Evolutionary conservation across 352 stramenopile genomes (phyloP).

Genomic region (Pythium aquatile): DNA sequence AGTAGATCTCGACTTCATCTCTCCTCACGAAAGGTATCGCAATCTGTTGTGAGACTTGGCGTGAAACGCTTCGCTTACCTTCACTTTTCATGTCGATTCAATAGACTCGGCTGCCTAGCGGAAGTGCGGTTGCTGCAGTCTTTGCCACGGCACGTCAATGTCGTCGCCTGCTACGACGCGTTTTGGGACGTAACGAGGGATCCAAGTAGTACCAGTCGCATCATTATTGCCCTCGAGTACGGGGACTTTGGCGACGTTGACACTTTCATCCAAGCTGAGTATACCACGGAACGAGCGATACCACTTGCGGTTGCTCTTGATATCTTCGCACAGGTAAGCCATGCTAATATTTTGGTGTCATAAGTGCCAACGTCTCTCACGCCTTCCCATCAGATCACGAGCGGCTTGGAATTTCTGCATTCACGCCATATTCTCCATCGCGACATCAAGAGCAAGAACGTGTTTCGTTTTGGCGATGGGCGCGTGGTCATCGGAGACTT

Average conservation of each 20-base stretch:
- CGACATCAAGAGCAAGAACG: conserved; percentile 86
- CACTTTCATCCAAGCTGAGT: conserved; percentile 26
- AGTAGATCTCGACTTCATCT: conserved; percentile 48
- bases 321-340: conserved; percentile 41
- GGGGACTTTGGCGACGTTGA: conserved; percentile 65
- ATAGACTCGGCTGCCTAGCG: conserved; percentile 39
- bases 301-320: conserved; percentile 21
- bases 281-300: not conserved
- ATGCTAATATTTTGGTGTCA: not conserved
- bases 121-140: conserved; percentile 47
- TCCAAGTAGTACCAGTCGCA: conserved; percentile 16
- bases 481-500: conserved; percentile 85
- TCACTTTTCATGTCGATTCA: not conserved
- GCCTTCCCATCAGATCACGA: conserved; percentile 49
- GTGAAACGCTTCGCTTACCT: not conserved
- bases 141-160: conserved; percentile 49
- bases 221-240: conserved; percentile 71
- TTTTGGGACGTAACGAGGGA: conserved; percentile 38
- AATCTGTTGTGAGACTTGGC: not conserved
- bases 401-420: conserved; percentile 85
- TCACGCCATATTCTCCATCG: conserved; percentile 61
- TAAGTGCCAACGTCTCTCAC: too few species aligned
- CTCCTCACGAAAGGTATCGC: conserved; percentile 38
- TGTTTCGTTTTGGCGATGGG: conserved; percentile 78
- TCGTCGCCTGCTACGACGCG: conserved; percentile 54